Conservation (phyloP, 305 asterid species). For the Fraxinus platypoda region DNA sequence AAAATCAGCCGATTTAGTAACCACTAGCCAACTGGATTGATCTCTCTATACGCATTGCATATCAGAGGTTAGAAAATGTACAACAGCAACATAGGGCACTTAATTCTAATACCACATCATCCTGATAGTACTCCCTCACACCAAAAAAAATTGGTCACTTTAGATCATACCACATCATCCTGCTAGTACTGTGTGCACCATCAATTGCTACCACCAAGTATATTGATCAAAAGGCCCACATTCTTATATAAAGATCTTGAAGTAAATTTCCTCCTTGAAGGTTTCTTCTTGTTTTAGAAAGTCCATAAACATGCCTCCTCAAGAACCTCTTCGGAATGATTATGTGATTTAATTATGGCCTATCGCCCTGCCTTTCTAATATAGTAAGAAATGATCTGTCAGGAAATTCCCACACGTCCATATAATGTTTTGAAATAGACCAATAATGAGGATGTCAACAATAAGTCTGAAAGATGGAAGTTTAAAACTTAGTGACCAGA, state of each 20-base stretch:
- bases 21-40: neutral
- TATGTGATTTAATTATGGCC: neutral
- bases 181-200: neutral
- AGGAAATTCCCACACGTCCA: neutral
- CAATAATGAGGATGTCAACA: slow-evolving; percentile 9
- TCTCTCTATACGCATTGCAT: neutral
- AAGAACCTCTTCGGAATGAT: neutral
- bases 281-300: neutral
- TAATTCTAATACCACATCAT: neutral
- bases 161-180: neutral
- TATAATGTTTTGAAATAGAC: neutral
- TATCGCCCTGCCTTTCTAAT: neutral
- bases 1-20: neutral
- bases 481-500: slow-evolving; percentile 10
- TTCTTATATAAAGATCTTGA: neutral
- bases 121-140: too few relatives aligned
- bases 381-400: neutral
- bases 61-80: neutral
- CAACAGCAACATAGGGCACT: neutral
- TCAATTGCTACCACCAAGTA: slow-evolving; percentile 3
- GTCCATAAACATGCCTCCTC: slow-evolving; percentile 8
- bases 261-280: neutral
- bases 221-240: neutral
- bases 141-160: neutral
- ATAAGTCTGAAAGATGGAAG: neutral